A percentile compares a stretch with the other conserved stretches of the same genome.
phyloP scores from a whole-genome alignment of 2,329 filamentous ascomycete species.

The Uncinocarpus reesii region DNA sequence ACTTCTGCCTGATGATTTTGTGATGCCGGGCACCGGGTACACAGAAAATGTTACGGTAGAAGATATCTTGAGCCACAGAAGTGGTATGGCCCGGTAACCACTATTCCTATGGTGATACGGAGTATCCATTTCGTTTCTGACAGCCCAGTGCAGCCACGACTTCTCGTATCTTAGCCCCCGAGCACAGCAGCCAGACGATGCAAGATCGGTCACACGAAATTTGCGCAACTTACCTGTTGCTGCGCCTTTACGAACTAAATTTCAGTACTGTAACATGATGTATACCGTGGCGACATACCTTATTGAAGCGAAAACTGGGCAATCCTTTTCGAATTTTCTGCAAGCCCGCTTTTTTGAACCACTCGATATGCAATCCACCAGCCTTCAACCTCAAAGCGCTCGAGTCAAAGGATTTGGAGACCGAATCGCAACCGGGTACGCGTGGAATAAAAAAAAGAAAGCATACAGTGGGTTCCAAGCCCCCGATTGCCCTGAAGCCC shows the following conservation, averaged over 20 bases:
- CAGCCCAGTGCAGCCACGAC: no score
- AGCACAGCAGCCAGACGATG: constrained; percentile 34
- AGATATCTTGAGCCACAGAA: constrained; percentile 30
- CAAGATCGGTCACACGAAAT: constrained; percentile 38
- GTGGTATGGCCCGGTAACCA: constrained; percentile 24
- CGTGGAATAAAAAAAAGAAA: no score
- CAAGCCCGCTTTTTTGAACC: constrained; percentile 31
- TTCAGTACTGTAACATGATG: constrained; percentile 46
- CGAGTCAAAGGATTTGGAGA: no score
- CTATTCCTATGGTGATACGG: no score
- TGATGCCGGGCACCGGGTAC: constrained; percentile 24
- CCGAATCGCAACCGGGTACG: no score
- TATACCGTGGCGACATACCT: constrained; percentile 41
- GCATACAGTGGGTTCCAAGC: no score
- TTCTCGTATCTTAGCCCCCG: no score
- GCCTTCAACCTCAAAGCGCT: no score
- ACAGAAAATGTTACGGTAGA: constrained; percentile 24
- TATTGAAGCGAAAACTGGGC: constrained; percentile 36
- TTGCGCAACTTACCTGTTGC: no score
- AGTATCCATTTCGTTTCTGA: no score
- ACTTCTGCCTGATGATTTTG: constrained; percentile 24
- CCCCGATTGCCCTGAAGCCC: no score
- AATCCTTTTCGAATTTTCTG: constrained; percentile 27
- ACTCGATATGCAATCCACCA: constrained; percentile 34
- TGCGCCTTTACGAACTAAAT: constrained; percentile 34